phyloP scores from a whole-genome alignment of 495 filamentous ascomycete species.

The Thozetella sp. region DNA sequence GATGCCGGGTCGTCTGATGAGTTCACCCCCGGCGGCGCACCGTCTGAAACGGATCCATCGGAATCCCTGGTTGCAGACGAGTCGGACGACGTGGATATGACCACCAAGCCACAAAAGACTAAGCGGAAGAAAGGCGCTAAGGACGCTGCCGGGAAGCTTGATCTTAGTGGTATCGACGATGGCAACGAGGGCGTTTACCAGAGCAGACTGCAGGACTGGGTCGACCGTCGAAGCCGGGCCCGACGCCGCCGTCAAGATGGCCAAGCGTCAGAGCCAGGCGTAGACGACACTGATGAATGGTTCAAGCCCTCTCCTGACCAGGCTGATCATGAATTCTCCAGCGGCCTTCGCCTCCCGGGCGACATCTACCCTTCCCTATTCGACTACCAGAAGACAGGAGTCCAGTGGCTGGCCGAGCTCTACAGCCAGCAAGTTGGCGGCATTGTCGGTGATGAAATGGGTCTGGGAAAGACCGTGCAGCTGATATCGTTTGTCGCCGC shows the following conservation, averaged over 20 bases:
- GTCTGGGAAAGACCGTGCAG: conserved; percentile 93
- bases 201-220: conserved; percentile 74
- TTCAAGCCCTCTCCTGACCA: conserved; percentile 80
- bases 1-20: conserved; percentile 44
- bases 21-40: conserved; percentile 29
- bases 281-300: conserved; percentile 71
- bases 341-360: conserved; percentile 80
- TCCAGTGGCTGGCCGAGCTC: conserved; percentile 96
- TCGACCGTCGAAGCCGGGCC: conserved; percentile 65
- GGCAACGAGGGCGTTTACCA: conserved; percentile 88
- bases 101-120: conserved; percentile 26
- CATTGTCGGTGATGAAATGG: conserved; percentile 98
- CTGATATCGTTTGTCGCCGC: conserved; percentile 89
- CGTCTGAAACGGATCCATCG: conserved; percentile 22
- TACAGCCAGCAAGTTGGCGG: conserved; percentile 88
- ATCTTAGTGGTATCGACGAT: conserved; percentile 82
- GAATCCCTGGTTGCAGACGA: conserved; percentile 27
- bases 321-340: conserved; percentile 70
- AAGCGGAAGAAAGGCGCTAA: conserved; percentile 41
- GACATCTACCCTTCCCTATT: conserved; percentile 91
- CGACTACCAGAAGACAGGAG: conserved; percentile 92
- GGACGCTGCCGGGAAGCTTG: conserved; percentile 52
- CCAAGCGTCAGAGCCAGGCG: conserved; percentile 27
- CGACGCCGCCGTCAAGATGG: conserved; percentile 47
- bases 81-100: conserved; percentile 40